These are phyloP conservation scores for Asterionellopsis glacialis DNA, from an alignment of 108 stramenopile genomes.

Conservation along the genomic window DNA sequence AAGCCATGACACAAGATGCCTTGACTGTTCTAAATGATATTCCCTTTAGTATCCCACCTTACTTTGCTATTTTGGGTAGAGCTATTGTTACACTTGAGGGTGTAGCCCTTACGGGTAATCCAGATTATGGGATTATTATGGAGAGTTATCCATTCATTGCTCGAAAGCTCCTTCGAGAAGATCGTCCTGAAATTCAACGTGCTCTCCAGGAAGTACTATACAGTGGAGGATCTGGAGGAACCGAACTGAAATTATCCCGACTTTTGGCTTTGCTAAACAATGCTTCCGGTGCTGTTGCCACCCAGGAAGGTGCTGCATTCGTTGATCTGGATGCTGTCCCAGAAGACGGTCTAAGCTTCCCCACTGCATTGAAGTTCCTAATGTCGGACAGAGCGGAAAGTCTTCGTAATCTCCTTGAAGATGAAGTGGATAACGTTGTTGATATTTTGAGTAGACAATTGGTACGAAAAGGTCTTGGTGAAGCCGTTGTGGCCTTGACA, in stretches of 20 bases:
- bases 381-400: constrained; percentile 68
- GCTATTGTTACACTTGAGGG: constrained; percentile 92
- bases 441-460: constrained; percentile 78
- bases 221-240: constrained; percentile 37
- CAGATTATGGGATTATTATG: constrained; percentile 87
- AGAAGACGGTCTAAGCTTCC: constrained; percentile 65
- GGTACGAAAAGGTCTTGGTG: constrained; percentile 59
- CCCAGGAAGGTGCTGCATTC: constrained; percentile 72
- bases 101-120: constrained; percentile 78
- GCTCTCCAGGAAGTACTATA: constrained; percentile 86
- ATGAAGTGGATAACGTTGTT: constrained; percentile 71
- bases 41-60: constrained; percentile 85
- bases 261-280: constrained; percentile 79
- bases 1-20: constrained; percentile 79
- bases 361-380: constrained; percentile 65
- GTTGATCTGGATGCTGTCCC: constrained; percentile 84
- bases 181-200: constrained; percentile 71
- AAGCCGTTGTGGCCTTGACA: constrained; percentile 59
- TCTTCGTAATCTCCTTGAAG: constrained; percentile 65
- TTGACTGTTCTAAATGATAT: constrained; percentile 86
- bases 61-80: constrained; percentile 75
- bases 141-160: constrained; percentile 88
- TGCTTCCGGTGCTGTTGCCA: constrained; percentile 65
- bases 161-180: constrained; percentile 72
- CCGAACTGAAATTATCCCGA: constrained; percentile 62